Evolutionary conservation across 768 basidiomycete species (phyloP).

Genomic region (Mycena metata): DNA sequence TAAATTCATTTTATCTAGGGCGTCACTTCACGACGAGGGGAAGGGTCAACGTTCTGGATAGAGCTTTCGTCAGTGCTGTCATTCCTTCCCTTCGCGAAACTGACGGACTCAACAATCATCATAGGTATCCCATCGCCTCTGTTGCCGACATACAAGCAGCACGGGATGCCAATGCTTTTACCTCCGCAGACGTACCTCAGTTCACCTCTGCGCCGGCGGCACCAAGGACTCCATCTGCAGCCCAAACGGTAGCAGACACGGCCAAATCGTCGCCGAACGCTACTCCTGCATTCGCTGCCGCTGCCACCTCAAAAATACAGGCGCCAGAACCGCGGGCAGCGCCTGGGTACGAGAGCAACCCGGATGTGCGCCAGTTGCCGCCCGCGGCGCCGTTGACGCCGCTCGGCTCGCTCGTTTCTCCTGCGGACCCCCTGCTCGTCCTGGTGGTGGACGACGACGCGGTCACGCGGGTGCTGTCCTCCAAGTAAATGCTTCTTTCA

Average conservation of each 20-base stretch:
- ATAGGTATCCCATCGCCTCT: slow-evolving; percentile 30
- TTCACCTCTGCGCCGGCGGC: not conserved
- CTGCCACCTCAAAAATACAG: slow-evolving; percentile 6
- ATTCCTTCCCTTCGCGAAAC: not conserved
- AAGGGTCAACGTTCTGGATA: slow-evolving; percentile 59
- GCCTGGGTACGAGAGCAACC: too few relatives aligned
- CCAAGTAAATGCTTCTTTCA: slow-evolving; percentile 13
- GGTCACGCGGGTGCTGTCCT: slow-evolving; percentile 47
- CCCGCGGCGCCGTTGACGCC: slow-evolving; percentile 5
- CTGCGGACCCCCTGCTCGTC: slow-evolving; percentile 38
- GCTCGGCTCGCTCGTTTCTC: not conserved
- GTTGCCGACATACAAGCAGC: slow-evolving; percentile 19
- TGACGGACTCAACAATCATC: too few relatives aligned
- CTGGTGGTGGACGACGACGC: slow-evolving; percentile 53
- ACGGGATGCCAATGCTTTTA: slow-evolving; percentile 25
- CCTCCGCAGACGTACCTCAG: not conserved
- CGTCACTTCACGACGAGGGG: slow-evolving; percentile 47
- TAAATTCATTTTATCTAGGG: slow-evolving; percentile 25
- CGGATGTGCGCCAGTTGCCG: slow-evolving; percentile 7
- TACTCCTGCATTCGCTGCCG: not conserved
- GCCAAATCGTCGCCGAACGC: not conserved
- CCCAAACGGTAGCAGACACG: not conserved
- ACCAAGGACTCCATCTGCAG: not conserved
- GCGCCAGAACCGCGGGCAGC: too few relatives aligned
- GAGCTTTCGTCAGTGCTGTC: slow-evolving; percentile 39